Conservation (phyloP, 495 filamentous ascomycete genomes). For the Hyphodiscus hymeniophilus region DNA sequence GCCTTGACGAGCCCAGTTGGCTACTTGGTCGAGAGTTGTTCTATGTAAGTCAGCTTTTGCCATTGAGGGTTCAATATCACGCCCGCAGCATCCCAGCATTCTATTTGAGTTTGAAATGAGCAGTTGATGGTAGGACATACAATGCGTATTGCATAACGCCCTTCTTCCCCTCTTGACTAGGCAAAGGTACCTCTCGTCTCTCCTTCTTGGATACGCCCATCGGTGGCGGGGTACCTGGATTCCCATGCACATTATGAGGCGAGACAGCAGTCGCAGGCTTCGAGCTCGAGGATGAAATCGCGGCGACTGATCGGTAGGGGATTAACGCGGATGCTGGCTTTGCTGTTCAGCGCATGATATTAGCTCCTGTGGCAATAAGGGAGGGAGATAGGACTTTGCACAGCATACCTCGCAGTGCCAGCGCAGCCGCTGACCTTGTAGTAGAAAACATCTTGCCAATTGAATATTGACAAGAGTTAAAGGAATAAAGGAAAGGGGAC, state of each 20-base stretch:
- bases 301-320: conserved; percentile 49
- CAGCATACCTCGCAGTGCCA: conserved; percentile 63
- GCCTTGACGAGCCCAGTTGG: conserved; percentile 91
- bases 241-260: conserved; percentile 25
- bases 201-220: conserved; percentile 30
- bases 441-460: conserved; percentile 51
- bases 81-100: too few species aligned
- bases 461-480: conserved; percentile 13
- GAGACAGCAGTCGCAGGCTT: conserved; percentile 42
- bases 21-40: conserved; percentile 82
- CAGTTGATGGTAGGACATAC: conserved; percentile 45
- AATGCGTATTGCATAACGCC: conserved; percentile 94
- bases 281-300: conserved; percentile 53
- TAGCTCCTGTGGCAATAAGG: conserved; percentile 23
- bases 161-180: conserved; percentile 89
- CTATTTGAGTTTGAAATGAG: background rate
- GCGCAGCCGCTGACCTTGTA: conserved; percentile 53
- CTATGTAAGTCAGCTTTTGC: conserved; percentile 35
- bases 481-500: conserved; percentile 16
- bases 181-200: conserved; percentile 67
- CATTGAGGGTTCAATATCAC: too few species aligned
- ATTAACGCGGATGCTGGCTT: conserved; percentile 52
- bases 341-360: conserved; percentile 31
- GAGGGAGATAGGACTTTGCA: background rate
- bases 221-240: conserved; percentile 17